Conservation (phyloP, 805 yeast species). For the Ogataea haglerorum region DNA sequence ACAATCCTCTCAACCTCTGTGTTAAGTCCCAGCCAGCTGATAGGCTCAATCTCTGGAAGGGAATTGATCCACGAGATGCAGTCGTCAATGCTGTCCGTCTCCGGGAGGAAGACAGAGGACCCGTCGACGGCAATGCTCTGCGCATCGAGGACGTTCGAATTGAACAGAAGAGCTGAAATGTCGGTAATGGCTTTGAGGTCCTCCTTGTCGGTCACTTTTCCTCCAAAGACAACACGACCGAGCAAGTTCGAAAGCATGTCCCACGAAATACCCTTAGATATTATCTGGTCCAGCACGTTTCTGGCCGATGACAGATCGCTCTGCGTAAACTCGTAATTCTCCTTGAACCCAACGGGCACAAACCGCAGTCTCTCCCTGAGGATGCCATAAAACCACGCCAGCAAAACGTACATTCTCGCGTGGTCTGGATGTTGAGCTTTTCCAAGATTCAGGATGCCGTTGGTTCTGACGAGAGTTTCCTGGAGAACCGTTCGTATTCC, state of each 20-base stretch:
- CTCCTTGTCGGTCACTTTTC: slow-evolving; percentile 44
- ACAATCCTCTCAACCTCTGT: slow-evolving; percentile 10
- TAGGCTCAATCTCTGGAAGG: slow-evolving; percentile 49
- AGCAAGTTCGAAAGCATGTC: slow-evolving; percentile 44
- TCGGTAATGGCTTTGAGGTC: slow-evolving; percentile 39
- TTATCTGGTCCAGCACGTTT: slow-evolving; percentile 39
- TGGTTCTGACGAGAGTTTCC: slow-evolving; percentile 22
- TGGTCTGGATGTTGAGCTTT: slow-evolving; percentile 39
- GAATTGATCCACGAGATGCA: slow-evolving; percentile 47
- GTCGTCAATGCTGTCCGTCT: slow-evolving; percentile 35
- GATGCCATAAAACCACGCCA: slow-evolving; percentile 70
- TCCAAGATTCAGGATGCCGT: slow-evolving; percentile 20
- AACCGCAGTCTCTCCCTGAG: slow-evolving; percentile 57
- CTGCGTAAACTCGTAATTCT: slow-evolving; percentile 66
- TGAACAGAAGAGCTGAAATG: slow-evolving; percentile 40
- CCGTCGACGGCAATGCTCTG: slow-evolving; percentile 35
- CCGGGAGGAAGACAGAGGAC: slow-evolving; percentile 42
- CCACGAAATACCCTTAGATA: slow-evolving; percentile 51
- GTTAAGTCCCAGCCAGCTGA: slow-evolving; percentile 30
- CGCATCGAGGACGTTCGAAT: slow-evolving; percentile 35
- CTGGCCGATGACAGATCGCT: slow-evolving; percentile 59
- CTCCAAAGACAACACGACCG: slow-evolving; percentile 61
- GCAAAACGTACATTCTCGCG: slow-evolving; percentile 46
- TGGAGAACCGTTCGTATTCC: slow-evolving; percentile 51
- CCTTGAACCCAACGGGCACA: slow-evolving; percentile 60